A percentile compares a stretch with the other conserved stretches of the same genome.
Conservation (phyloP, 2,329 filamentous ascomycete genomes). For the Curvularia lunata region DNA sequence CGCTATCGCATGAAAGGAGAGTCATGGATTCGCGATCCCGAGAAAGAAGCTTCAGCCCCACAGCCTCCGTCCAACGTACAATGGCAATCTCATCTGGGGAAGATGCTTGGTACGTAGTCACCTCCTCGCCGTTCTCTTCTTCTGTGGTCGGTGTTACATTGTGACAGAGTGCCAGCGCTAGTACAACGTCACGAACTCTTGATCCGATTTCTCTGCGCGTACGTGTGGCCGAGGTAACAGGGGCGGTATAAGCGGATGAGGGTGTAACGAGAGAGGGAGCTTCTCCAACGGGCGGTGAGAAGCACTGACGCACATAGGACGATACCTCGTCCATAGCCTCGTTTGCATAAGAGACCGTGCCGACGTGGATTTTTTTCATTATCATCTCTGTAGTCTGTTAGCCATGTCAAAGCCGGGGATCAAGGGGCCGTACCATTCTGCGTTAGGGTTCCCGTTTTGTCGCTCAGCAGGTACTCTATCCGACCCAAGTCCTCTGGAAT, state of each 20-base stretch:
- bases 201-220: conserved; percentile 92
- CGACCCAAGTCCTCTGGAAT: conserved; percentile 95
- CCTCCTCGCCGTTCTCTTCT: conserved; percentile 75
- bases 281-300: conserved; percentile 58
- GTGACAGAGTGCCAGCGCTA: conserved; percentile 92
- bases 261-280: conserved; percentile 69
- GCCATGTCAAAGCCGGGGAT: conserved; percentile 10
- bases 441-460: conserved; percentile 97
- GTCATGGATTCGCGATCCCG: conserved; percentile 88
- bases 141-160: conserved; percentile 95
- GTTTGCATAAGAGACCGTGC: conserved; percentile 96
- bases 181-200: conserved; percentile 87
- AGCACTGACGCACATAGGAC: conserved; percentile 84
- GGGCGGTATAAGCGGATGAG: conserved; percentile 71
- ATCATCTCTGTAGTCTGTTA: conserved; percentile 75
- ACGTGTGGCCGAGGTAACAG: conserved; percentile 71
- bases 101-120: conserved; percentile 92
- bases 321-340: conserved; percentile 98
- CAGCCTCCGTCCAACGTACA: conserved; percentile 90
- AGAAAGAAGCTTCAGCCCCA: conserved; percentile 82
- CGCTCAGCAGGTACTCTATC: conserved; percentile 94
- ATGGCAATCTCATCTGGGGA: conserved; percentile 99
- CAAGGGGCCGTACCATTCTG: conserved; percentile 71
- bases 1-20: conserved; percentile 76
- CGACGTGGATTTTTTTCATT: conserved; percentile 97